Conservation (phyloP, 1,284 basidiomycete species). For the Gymnopus androsaceus region DNA sequence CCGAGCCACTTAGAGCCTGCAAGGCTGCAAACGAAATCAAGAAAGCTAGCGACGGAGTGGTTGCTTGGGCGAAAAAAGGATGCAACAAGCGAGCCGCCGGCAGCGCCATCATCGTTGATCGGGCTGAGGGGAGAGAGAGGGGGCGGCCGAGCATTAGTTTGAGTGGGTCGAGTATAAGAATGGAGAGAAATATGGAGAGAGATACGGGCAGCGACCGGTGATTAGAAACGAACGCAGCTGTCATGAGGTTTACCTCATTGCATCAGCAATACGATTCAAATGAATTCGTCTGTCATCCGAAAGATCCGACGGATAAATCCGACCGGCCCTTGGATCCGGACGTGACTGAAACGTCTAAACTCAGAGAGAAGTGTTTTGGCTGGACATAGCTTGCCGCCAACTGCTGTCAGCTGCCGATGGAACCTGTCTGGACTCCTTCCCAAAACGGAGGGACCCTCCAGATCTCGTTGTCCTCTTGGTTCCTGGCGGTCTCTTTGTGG, state of each 20-base stretch:
- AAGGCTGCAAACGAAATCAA: background rate
- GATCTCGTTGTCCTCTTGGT: too few relatives aligned
- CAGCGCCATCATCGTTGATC: background rate
- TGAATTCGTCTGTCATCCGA: background rate
- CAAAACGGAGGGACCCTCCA: too few relatives aligned
- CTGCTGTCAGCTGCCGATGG: too few relatives aligned
- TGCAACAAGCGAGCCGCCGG: background rate
- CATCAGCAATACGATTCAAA: too few relatives aligned
- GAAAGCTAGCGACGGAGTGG: background rate
- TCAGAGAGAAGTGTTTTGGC: constrained; percentile 34
- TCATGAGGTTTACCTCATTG: too few relatives aligned
- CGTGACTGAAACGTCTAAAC: background rate
- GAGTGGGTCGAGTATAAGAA: too few relatives aligned
- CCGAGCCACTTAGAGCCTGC: background rate
- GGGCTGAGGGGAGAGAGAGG: background rate
- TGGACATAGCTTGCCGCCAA: too few relatives aligned
- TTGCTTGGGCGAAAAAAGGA: background rate
- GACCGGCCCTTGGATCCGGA: background rate
- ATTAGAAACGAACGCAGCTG: background rate
- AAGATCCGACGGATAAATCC: background rate
- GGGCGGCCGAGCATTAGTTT: too few relatives aligned
- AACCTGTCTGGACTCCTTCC: too few relatives aligned
- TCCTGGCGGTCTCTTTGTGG: too few relatives aligned
- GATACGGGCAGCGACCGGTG: too few relatives aligned
- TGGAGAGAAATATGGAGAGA: background rate